A percentile compares a stretch with the other conserved stretches of the same genome.
Evolutionary conservation across 2,329 filamentous ascomycete genomes (phyloP).

Genomic region (Ambrosiella beaveri): DNA sequence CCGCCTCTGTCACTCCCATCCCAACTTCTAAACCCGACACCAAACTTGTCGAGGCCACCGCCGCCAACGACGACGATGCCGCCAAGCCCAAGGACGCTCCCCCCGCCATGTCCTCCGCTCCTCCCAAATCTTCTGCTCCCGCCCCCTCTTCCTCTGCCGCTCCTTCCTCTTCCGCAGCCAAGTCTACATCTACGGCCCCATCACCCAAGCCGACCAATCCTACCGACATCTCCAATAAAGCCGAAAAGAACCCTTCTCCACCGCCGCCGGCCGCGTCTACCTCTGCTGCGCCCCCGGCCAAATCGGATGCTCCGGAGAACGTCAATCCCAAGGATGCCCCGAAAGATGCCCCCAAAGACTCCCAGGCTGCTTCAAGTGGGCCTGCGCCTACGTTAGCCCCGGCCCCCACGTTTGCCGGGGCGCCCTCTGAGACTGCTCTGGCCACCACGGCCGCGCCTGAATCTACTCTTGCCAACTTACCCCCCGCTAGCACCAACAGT

Average conservation of each 20-base stretch:
- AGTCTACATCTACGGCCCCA: neutral
- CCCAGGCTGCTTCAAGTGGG: no score
- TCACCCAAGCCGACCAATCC: neutral
- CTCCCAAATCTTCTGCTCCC: neutral
- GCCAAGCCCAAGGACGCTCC: neutral
- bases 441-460: neutral
- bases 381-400: neutral
- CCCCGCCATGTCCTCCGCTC: neutral
- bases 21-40: neutral
- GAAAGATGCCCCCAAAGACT: neutral
- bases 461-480: neutral
- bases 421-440: neutral
- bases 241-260: neutral
- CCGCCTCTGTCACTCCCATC: neutral
- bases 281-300: neutral
- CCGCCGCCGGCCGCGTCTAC: neutral
- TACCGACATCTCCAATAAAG: constrained; percentile 4
- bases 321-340: neutral
- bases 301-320: neutral
- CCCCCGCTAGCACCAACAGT: neutral
- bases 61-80: neutral
- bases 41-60: neutral
- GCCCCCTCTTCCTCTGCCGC: neutral
- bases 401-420: neutral
- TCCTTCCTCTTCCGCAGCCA: neutral